Evolutionary conservation across 805 yeast genomes (phyloP).

Genomic region (Candida pini): DNA sequence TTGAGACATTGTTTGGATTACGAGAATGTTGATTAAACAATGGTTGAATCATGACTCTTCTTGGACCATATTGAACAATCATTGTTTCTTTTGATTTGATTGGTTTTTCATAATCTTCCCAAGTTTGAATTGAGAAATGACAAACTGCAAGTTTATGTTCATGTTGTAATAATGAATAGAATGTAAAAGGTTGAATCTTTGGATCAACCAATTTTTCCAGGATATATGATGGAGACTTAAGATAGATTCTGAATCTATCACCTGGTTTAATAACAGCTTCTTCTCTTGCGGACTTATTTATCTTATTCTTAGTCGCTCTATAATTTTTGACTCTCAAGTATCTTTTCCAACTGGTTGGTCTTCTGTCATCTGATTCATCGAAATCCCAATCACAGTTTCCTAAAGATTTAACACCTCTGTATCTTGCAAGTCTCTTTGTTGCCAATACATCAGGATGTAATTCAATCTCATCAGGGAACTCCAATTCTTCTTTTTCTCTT

Average conservation of each 20-base stretch:
- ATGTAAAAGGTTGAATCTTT: slow-evolving; percentile 44
- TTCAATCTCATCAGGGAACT: slow-evolving; percentile 95
- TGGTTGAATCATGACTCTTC: slow-evolving; percentile 81
- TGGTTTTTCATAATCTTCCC: slow-evolving; percentile 88
- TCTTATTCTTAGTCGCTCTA: slow-evolving; percentile 66
- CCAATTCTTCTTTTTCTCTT: slow-evolving; percentile 74
- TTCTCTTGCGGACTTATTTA: slow-evolving; percentile 52
- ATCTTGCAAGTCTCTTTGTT: slow-evolving; percentile 65
- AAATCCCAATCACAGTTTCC: slow-evolving; percentile 82
- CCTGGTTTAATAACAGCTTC: slow-evolving; percentile 56
- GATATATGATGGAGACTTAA: slow-evolving; percentile 50
- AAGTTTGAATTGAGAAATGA: slow-evolving; percentile 74
- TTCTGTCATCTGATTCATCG: slow-evolving; percentile 69
- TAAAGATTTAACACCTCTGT: slow-evolving; percentile 82
- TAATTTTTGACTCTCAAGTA: slow-evolving; percentile 70
- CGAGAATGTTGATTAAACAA: slow-evolving; percentile 73
- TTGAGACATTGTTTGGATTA: slow-evolving; percentile 80
- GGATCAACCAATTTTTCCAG: slow-evolving; percentile 41
- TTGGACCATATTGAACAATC: slow-evolving; percentile 88
- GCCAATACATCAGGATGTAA: slow-evolving; percentile 72
- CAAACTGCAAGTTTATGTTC: slow-evolving; percentile 84
- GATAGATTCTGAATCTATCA: slow-evolving; percentile 49
- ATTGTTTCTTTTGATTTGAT: slow-evolving; percentile 77
- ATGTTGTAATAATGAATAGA: slow-evolving; percentile 73
- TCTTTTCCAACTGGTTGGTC: slow-evolving; percentile 73